Conservation (phyloP, 164 flowering plant species). For the Magnolia officinalis region DNA sequence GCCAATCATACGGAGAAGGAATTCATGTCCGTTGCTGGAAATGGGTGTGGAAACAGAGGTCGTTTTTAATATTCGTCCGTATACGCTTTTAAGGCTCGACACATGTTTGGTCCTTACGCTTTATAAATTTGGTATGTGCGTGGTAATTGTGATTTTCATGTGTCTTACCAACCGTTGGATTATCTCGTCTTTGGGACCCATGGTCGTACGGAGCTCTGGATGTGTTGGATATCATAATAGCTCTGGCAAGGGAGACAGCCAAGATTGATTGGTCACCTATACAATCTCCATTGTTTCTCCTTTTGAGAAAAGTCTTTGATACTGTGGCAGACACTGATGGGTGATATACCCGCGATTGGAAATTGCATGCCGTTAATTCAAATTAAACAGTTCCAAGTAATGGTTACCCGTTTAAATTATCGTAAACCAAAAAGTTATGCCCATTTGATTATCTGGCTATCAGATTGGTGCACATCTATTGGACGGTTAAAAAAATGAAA, state of each 20-base stretch:
- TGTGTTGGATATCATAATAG: background rate
- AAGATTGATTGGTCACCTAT: background rate
- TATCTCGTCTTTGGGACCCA: background rate
- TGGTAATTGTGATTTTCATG: background rate
- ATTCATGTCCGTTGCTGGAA: background rate
- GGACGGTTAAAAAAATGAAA: too few species aligned
- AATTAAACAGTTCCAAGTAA: too few species aligned
- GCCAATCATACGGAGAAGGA: background rate
- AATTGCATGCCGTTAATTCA: too few species aligned
- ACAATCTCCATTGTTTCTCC: background rate
- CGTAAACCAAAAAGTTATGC: too few species aligned
- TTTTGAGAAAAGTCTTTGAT: too few species aligned
- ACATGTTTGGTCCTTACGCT: background rate
- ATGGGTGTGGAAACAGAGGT: background rate
- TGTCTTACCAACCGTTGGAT: background rate
- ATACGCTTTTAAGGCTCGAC: background rate
- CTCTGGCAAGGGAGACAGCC: background rate
- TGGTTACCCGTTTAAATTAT: too few species aligned
- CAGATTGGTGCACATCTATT: too few species aligned
- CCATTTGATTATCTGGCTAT: too few species aligned
- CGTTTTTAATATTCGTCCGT: background rate
- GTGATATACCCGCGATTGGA: too few species aligned
- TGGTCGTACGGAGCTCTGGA: too few species aligned
- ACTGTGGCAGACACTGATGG: too few species aligned
- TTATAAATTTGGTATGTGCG: background rate